Percentiles rank a stretch among this genome's conserved stretches.
Conservation (phyloP, 139 green algal genomes). For the Bryopsis sp. region DNA sequence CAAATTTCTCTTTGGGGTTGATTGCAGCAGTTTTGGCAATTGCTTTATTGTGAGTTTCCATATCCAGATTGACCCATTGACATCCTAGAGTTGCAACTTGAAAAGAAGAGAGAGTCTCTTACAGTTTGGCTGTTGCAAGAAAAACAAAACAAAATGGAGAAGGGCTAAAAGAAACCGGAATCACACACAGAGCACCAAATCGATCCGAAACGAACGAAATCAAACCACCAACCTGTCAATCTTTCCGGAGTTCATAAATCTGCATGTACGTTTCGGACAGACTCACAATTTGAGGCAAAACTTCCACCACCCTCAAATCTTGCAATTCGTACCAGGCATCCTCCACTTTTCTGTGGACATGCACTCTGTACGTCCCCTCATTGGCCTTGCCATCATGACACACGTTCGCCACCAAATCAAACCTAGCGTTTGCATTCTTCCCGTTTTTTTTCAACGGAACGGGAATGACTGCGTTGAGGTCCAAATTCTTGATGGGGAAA, state of each 20-base stretch:
- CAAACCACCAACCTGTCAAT: no score
- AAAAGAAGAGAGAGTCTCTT: no score
- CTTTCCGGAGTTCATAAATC: constrained; percentile 48
- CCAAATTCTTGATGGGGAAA: constrained; percentile 92
- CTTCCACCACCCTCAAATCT: constrained; percentile 85
- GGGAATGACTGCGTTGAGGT: constrained; percentile 72
- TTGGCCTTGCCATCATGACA: constrained; percentile 59
- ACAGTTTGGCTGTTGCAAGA: no score
- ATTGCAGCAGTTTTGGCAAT: no score
- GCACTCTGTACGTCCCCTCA: constrained; percentile 55
- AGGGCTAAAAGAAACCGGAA: no score
- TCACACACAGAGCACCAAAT: no score
- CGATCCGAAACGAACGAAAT: no score
- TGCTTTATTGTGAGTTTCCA: no score
- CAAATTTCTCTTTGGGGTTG: no score
- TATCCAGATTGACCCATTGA: no score
- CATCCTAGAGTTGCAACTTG: no score
- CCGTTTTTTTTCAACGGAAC: constrained; percentile 29
- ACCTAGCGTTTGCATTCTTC: constrained; percentile 47
- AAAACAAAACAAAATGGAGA: no score
- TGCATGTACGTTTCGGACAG: constrained; percentile 90
- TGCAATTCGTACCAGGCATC: constrained; percentile 83
- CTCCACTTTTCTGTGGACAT: constrained; percentile 68
- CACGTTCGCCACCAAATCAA: constrained; percentile 88
- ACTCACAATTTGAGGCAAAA: constrained; percentile 91